A percentile compares a stretch with the other conserved stretches of the same genome.
Evolutionary conservation across 768 basidiomycete genomes (phyloP).

Genomic region (Kwoniella sp.): DNA sequence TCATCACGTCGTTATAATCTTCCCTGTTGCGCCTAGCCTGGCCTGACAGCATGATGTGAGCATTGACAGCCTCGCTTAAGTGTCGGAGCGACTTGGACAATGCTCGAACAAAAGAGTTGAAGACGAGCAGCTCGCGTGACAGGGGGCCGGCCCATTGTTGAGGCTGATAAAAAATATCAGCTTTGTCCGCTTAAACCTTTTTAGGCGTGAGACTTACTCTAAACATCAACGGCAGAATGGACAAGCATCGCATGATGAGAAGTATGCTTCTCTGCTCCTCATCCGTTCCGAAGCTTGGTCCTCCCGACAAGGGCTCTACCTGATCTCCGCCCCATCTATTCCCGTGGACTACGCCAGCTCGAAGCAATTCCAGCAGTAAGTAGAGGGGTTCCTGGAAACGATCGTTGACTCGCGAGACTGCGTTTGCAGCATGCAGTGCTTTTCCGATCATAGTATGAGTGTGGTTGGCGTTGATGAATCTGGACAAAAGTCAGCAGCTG

Average conservation of each 20-base stretch:
- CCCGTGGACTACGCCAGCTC: slow-evolving; percentile 96
- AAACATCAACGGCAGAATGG: slow-evolving; percentile 92
- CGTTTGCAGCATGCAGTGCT: slow-evolving; percentile 83
- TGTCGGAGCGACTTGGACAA: slow-evolving; percentile 86
- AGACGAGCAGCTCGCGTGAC: slow-evolving; percentile 92
- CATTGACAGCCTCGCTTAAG: slow-evolving; percentile 81
- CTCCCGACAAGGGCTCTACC: slow-evolving; percentile 78
- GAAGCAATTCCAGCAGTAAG: slow-evolving; percentile 88
- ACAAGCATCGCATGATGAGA: slow-evolving; percentile 92
- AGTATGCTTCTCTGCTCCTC: slow-evolving; percentile 93
- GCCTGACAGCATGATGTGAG: slow-evolving; percentile 88
- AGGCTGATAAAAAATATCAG: slow-evolving; percentile 59
- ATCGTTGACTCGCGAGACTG: slow-evolving; percentile 81
- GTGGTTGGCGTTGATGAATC: slow-evolving; percentile 86
- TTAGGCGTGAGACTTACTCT: slow-evolving; percentile 63
- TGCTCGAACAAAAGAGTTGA: slow-evolving; percentile 95
- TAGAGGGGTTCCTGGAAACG: slow-evolving; percentile 98
- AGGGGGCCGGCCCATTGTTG: slow-evolving; percentile 94
- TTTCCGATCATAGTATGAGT: slow-evolving; percentile 85
- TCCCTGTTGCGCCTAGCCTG: slow-evolving; percentile 86
- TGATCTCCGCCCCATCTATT: slow-evolving; percentile 73
- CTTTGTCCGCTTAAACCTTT: not conserved
- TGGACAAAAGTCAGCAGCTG: slow-evolving; percentile 53
- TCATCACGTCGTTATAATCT: slow-evolving; percentile 85
- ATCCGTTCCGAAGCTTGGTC: slow-evolving; percentile 91